A percentile compares a stretch with the other conserved stretches of the same genome.
Conservation (phyloP, 2,329 filamentous ascomycete species). For the Didymella segeticola region DNA sequence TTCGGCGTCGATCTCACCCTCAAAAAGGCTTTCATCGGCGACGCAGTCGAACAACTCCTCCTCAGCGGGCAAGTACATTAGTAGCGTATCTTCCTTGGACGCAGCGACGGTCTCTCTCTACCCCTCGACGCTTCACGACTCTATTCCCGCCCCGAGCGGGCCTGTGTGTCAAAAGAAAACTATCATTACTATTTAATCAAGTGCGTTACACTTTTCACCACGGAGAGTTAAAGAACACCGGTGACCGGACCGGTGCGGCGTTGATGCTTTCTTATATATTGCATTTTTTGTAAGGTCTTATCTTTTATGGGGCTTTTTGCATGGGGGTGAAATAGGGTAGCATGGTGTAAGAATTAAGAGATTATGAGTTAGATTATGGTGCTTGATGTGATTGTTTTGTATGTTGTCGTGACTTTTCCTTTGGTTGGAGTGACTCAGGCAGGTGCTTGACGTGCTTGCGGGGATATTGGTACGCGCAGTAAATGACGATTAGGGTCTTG, state of each 20-base stretch:
- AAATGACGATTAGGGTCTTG: too few species aligned
- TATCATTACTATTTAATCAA: constrained; percentile 18
- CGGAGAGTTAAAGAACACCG: constrained; percentile 7
- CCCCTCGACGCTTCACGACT: constrained; percentile 18
- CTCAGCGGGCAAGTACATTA: constrained; percentile 18
- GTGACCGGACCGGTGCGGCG: constrained; percentile 9
- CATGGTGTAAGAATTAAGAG: constrained; percentile 12
- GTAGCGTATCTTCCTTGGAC: background rate
- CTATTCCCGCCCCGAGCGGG: constrained; percentile 12
- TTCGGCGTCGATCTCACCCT: constrained; percentile 87
- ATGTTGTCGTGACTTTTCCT: too few species aligned
- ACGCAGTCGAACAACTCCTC: constrained; percentile 39
- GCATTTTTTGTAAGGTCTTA: constrained; percentile 2
- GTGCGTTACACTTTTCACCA: constrained; percentile 8
- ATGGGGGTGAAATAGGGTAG: constrained; percentile 7
- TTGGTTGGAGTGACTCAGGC: too few species aligned
- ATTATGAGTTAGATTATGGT: background rate
- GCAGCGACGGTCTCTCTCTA: constrained; percentile 15
- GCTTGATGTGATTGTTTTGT: too few species aligned
- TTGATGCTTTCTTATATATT: constrained; percentile 12
- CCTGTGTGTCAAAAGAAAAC: constrained; percentile 18
- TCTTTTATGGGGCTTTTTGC: background rate
- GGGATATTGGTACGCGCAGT: too few species aligned
- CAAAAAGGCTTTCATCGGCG: constrained; percentile 84
- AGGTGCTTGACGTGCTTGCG: too few species aligned